Conservation (phyloP, 352 stramenopile genomes). For the Globisporangium okanoganense region DNA sequence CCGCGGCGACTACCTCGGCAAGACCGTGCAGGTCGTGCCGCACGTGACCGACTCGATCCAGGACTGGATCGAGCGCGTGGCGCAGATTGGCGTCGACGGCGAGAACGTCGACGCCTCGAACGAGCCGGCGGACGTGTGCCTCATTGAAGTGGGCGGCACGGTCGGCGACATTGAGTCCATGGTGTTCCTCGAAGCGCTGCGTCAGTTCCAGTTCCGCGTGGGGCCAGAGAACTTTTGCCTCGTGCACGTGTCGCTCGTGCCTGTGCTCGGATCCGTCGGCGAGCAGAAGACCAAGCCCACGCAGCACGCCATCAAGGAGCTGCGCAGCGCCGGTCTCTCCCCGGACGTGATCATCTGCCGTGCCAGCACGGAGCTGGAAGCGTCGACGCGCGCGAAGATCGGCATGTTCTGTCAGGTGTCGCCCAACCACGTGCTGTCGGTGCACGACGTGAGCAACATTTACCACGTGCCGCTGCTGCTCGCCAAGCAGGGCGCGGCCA, state of each 20-base stretch:
- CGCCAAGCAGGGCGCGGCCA: constrained; percentile 93
- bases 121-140: constrained; percentile 93
- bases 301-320: constrained; percentile 98
- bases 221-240: constrained; percentile 97
- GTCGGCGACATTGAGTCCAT: constrained; percentile 99
- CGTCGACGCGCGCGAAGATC: constrained; percentile 95
- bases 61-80: constrained; percentile 98
- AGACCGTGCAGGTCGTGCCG: constrained; percentile 98
- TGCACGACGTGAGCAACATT: constrained; percentile 99
- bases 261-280: constrained; percentile 96
- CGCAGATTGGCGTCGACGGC: constrained; percentile 91
- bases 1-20: constrained; percentile 97
- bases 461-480: constrained; percentile 99
- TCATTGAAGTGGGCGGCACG: constrained; percentile 99
- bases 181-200: constrained; percentile 98
- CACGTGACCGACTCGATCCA: constrained; percentile 94
- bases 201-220: constrained; percentile 99
- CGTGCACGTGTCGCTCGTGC: constrained; percentile 99
- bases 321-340: constrained; percentile 94
- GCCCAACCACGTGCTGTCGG: constrained; percentile 93
- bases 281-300: constrained; percentile 99
- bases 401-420: constrained; percentile 98
- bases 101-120: constrained; percentile 21
- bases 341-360: constrained; percentile 98
- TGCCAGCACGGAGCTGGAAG: constrained; percentile 88